Evolutionary conservation across 768 basidiomycete species (phyloP), one percentile per base, ranked within the genome.

Genomic region (Amanita thiersii): DNA sequence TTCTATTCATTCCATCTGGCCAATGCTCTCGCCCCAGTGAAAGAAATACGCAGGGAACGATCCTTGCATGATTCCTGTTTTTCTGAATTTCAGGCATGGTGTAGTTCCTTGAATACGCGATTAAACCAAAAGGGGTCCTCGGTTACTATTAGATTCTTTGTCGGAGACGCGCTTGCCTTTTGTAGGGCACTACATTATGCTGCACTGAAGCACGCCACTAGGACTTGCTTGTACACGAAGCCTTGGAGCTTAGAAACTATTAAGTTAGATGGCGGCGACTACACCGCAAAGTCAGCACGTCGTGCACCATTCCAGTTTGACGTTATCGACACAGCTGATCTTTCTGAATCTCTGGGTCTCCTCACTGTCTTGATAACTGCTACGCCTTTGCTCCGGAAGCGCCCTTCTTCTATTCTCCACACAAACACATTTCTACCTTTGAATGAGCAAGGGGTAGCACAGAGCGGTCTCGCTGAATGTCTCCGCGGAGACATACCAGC

Each of bases 1-100:
- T 43, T 69, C 3, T 14, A 52, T 3, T 45, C 60, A 5, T 74
- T 75, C 49, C 70, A 72, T 47, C 58, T 69, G 12, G 62, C 63
- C 1, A 47, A 56, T 11, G 59, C 50, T 4, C 50, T 58, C 34
- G 54, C 54, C 37, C 48, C 43, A 21, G 49, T 56, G 23, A 47
- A 51, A 14, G 45, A 14, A 48, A 36, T 4, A 29, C 36, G 6
- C 29, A 38, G 2, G 8, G 40, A 4, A 33, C 48, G 15, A 45
- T 39, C 25, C 38, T 51, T 15, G 42, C 36, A 9, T 58, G 56
- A 33, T 35, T 68, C 47, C 4, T 61, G 61, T 4, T 53, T 53
- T 44, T 25, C 45, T 1, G 59, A 72, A 49, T 71, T 73, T 40
- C 38, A 40, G 8, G 40, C 45, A 1, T 65, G 61, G 63, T 62